Conservation (phyloP, 2,329 filamentous ascomycete species). For the Simplicillium sp. region DNA sequence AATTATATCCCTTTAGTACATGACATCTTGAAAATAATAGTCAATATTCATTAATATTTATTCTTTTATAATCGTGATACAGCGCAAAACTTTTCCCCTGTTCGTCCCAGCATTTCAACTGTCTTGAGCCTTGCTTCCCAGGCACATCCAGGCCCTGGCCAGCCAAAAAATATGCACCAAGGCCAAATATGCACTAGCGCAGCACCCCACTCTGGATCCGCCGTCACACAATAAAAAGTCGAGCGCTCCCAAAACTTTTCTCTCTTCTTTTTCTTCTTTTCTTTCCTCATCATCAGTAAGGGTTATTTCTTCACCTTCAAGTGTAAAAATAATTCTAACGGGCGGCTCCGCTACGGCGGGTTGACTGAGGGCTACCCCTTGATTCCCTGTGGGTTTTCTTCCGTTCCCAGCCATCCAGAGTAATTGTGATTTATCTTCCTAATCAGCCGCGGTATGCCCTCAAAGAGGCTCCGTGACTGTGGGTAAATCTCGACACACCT, state of each 20-base stretch:
- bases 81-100: background rate
- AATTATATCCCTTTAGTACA: too few relatives aligned
- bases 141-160: too few relatives aligned
- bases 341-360: slow-evolving; percentile 44
- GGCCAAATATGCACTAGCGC: slow-evolving; percentile 5
- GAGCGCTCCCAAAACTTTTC: background rate
- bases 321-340: slow-evolving; percentile 33
- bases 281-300: slow-evolving; percentile 33
- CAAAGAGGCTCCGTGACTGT: slow-evolving; percentile 36
- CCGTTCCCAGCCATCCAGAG: slow-evolving; percentile 46
- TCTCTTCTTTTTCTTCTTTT: slow-evolving; percentile 15
- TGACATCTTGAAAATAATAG: too few relatives aligned
- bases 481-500: slow-evolving; percentile 38
- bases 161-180: too few relatives aligned
- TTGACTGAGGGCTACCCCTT: slow-evolving; percentile 41
- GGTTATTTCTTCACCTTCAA: slow-evolving; percentile 40
- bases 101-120: too few relatives aligned
- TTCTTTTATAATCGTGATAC: too few relatives aligned
- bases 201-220: background rate
- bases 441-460: slow-evolving; percentile 29
- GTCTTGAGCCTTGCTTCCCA: too few relatives aligned
- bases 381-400: slow-evolving; percentile 38
- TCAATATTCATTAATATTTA: too few relatives aligned
- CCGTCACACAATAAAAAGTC: slow-evolving; percentile 4
- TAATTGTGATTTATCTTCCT: slow-evolving; percentile 35